Evolutionary conservation across 2,329 filamentous ascomycete species (phyloP), one percentile per base, ranked within the genome.

Genomic region (Endothia cerciana): DNA sequence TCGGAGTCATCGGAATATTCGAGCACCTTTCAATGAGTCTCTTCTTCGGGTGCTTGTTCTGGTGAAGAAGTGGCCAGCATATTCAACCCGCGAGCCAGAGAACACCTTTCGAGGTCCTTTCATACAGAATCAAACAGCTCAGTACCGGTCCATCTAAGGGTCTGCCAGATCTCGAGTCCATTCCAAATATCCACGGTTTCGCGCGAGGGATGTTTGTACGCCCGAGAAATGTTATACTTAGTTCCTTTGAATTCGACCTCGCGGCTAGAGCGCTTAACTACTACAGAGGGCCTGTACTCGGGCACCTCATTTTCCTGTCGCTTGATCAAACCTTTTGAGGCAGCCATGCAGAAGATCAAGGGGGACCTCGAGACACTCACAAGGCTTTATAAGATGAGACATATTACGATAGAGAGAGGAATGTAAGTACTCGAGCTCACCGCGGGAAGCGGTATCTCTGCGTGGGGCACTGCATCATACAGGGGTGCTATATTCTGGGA

Each of bases 381-480:
- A 30, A 49, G 25, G 25, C 1, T 13, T 45, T 25, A 25, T 30
- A 51, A 22, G 4, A 51, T 22, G 17, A 22, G n/a, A 43, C 7
- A 28, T 22, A 43, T 43, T 10, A 22, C 57, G 22, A 59, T 22
- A 59, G 38, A 55, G 28, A 19, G 13, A 19, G 28, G 28, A 30
- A 36, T 4, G 19, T 55, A 36, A 19, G n/a, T 36, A 36, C 30
- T 55, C 28, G 30, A 59, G 57, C 57, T 43, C 17, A 45, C 57
- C 57, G 57, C 57, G 57, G 57, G 22, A 43, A 59, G 38, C n/a
- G 40, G 11, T 33, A 30, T 55, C 19, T 25, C 8, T 25, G 36
- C 28, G 38, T 41, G 55, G 55, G 38, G 55, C 55, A 41, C 43
- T 38, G 53, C 53, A 22, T 56, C n/a, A 25, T 38, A 33, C 30